These are phyloP conservation scores for Lipomyces yarrowii DNA, from an alignment of 1,139 yeast species.

Conservation along the genomic window DNA sequence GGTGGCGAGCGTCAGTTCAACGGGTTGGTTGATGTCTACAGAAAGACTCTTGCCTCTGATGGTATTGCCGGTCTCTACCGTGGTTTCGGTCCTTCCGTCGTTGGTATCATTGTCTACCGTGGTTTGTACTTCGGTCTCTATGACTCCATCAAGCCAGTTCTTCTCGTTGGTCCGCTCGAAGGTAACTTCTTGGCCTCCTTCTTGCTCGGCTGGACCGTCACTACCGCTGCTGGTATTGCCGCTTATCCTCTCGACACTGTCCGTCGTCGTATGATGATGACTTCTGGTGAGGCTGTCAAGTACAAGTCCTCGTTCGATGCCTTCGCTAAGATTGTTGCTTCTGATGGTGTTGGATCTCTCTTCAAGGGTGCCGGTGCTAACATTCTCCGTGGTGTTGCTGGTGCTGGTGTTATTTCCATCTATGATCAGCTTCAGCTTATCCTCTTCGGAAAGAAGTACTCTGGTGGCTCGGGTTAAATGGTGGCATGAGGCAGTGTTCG, in stretches of 20 bases:
- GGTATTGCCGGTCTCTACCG: slow-evolving; percentile 83
- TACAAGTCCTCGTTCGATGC: slow-evolving; percentile 77
- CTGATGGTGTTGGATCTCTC: slow-evolving; percentile 70
- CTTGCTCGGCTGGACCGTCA: slow-evolving; percentile 77
- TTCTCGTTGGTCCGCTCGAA: slow-evolving; percentile 70
- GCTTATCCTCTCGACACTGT: slow-evolving; percentile 82
- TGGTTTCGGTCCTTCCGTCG: slow-evolving; percentile 82
- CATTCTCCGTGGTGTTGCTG: slow-evolving; percentile 87
- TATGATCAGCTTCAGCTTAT: slow-evolving; percentile 77
- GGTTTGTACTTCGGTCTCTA: slow-evolving; percentile 82
- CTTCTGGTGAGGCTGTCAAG: slow-evolving; percentile 78
- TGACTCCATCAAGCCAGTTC: slow-evolving; percentile 77
- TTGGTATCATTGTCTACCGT: slow-evolving; percentile 80
- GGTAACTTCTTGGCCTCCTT: slow-evolving; percentile 74
- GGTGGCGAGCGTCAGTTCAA: slow-evolving; percentile 76
- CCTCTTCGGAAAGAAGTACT: slow-evolving; percentile 73
- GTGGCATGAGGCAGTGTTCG: background rate
- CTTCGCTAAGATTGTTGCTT: slow-evolving; percentile 67
- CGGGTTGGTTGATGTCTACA: slow-evolving; percentile 77
- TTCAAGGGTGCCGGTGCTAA: slow-evolving; percentile 89
- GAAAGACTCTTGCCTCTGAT: slow-evolving; percentile 72
- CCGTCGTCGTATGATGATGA: slow-evolving; percentile 89
- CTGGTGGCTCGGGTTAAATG: slow-evolving; percentile 32
- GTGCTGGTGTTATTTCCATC: slow-evolving; percentile 82
- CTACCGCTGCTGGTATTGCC: slow-evolving; percentile 78